These are phyloP conservation scores for Candida xiaguanensis DNA, from an alignment of 805 yeast species.

Conservation along the genomic window DNA sequence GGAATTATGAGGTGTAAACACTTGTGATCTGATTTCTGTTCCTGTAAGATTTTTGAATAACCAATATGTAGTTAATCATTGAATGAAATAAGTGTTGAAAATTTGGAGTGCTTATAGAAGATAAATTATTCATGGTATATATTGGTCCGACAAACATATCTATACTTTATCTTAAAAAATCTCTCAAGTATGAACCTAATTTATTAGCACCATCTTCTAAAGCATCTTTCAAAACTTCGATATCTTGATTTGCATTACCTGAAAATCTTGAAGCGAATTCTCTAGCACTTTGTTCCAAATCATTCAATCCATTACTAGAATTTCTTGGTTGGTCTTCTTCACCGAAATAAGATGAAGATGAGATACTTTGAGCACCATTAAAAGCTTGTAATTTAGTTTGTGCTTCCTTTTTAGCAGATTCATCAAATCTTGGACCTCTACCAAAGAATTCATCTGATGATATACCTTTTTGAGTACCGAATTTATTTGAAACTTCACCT, in stretches of 20 bases:
- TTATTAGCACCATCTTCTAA: slow-evolving; percentile 92
- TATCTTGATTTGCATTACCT: slow-evolving; percentile 81
- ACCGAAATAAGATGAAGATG: slow-evolving; percentile 90
- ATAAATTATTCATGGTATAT: no score
- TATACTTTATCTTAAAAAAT: slow-evolving; percentile 61
- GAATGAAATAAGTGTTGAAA: no score
- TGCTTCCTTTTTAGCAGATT: slow-evolving; percentile 76
- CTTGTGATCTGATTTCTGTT: no score
- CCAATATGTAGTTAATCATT: no score
- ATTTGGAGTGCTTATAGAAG: no score
- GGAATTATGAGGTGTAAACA: no score
- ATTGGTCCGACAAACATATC: no score
- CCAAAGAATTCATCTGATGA: slow-evolving; percentile 96
- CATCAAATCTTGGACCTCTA: slow-evolving; percentile 74
- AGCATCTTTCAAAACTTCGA: slow-evolving; percentile 84
- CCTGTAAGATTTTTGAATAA: no score
- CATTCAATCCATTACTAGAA: slow-evolving; percentile 21
- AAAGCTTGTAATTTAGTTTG: slow-evolving; percentile 74
- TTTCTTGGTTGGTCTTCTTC: slow-evolving; percentile 55
- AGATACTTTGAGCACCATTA: slow-evolving; percentile 84
- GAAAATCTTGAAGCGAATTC: slow-evolving; percentile 67
- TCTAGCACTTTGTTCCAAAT: slow-evolving; percentile 56
- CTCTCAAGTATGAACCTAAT: slow-evolving; percentile 80
- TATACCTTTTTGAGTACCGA: slow-evolving; percentile 87
- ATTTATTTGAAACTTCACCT: slow-evolving; percentile 73